Conservation (phyloP, 2,329 filamentous ascomycete genomes). For the Aureobasidium melanogenum region DNA sequence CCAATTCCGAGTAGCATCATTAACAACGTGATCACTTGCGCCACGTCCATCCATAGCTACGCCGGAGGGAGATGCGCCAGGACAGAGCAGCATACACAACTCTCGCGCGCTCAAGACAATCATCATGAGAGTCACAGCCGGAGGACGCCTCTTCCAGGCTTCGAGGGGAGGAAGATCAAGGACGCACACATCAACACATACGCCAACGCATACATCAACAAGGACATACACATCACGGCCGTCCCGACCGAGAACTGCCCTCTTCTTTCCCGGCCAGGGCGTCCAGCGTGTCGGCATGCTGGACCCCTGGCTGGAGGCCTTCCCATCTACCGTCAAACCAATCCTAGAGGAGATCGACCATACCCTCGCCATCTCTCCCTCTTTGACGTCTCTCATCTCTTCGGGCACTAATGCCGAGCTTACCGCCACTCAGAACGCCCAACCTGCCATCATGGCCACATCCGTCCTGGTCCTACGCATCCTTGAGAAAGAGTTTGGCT, state of each 20-base stretch:
- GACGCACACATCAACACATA: not conserved
- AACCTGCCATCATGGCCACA: constrained; percentile 93
- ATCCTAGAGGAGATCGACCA: constrained; percentile 80
- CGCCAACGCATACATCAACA: not conserved
- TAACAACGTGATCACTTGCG: not conserved
- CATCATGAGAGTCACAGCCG: not conserved
- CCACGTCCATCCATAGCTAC: not conserved
- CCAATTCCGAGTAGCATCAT: too few relatives aligned
- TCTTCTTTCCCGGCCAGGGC: constrained; percentile 32
- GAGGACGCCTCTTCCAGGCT: not conserved
- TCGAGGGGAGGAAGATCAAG: not conserved
- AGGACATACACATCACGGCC: not conserved
- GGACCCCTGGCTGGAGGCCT: constrained; percentile 71
- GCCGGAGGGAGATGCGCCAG: not conserved
- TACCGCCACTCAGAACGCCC: constrained; percentile 76
- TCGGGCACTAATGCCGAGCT: constrained; percentile 68
- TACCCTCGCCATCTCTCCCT: constrained; percentile 53
- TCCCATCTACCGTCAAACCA: constrained; percentile 66
- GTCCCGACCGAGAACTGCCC: constrained; percentile 21
- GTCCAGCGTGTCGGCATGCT: constrained; percentile 30
- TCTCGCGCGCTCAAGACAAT: not conserved
- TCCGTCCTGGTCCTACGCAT: constrained; percentile 83
- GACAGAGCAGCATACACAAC: not conserved
- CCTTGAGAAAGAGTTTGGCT: constrained; percentile 62
- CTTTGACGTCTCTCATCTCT: constrained; percentile 69